These are phyloP conservation scores for Macrocybe gigantea DNA, from an alignment of 768 basidiomycete species.

Conservation along the genomic window DNA sequence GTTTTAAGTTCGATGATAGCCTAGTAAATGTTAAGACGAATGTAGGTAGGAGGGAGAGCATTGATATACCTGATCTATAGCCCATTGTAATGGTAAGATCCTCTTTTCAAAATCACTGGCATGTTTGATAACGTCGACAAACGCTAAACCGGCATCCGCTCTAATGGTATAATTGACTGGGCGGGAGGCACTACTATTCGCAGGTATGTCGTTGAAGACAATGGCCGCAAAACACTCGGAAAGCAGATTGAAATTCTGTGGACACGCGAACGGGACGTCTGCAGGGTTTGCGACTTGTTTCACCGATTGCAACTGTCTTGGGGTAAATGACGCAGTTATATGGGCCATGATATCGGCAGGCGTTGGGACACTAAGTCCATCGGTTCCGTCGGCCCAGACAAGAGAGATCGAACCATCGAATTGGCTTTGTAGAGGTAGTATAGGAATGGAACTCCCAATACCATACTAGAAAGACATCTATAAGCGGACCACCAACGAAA, in stretches of 20 bases:
- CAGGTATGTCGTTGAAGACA: conserved; percentile 53
- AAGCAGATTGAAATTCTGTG: conserved; percentile 65
- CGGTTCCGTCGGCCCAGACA: conserved; percentile 67
- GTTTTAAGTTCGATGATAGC: conserved; percentile 69
- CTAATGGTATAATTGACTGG: conserved; percentile 65
- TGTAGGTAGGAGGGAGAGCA: neutral
- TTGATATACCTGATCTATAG: conserved; percentile 56
- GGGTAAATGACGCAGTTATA: conserved; percentile 47
- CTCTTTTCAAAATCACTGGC: conserved; percentile 63
- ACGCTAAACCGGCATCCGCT: conserved; percentile 57
- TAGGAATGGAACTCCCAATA: conserved; percentile 49
- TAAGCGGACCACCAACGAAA: neutral
- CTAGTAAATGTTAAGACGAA: conserved; percentile 24
- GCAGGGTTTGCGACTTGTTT: conserved; percentile 38
- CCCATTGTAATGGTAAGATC: conserved; percentile 72
- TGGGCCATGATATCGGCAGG: conserved; percentile 55
- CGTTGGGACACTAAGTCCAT: conserved; percentile 46
- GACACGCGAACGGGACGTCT: conserved; percentile 54
- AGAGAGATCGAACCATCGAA: conserved; percentile 50
- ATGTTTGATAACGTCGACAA: conserved; percentile 62
- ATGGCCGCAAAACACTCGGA: conserved; percentile 70
- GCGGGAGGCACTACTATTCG: conserved; percentile 19
- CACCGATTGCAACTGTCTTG: conserved; percentile 41
- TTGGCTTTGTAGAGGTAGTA: conserved; percentile 37
- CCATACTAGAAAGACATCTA: conserved; percentile 42